Base-by-base conservation (phyloP, 129 eudicot species). In the Chrysanthemum lavandulifolium region DNA sequence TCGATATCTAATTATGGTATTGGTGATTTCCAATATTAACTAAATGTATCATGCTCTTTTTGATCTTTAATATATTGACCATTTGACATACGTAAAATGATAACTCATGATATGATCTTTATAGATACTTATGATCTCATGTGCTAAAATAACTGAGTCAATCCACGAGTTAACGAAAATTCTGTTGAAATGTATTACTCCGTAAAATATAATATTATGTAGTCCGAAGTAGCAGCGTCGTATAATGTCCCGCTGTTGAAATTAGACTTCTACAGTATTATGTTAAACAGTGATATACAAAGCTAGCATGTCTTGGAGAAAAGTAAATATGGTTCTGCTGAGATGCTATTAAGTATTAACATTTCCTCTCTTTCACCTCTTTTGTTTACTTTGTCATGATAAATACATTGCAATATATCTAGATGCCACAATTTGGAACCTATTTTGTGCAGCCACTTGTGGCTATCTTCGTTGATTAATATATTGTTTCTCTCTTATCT, bases 1-100 rank as follows among this genome's bases (percentile, higher is more conserved):
- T 49, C 65, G 9, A 18, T 59, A 69, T 61, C 47, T 60, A 68
- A 16, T 51, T 68, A 60, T 31, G 68, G 60, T 59, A 13, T 53
- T 64, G 66, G 2, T 55, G 18, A 45, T 65, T 53, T 55, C 49
- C 45, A 65, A 14, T 19, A 13, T 23, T n/a, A 53, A 23, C 15
- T 75, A 19, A 33, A 75, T 55, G 67, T 55, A 27, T 55, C 21
- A 23, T 66, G 31, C 59, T 2, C 45, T 65, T 74, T 74, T 62
- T 51, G 10, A 54, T 11, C 27, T 36, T 18, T 51, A n/a, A 36
- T 67, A 57, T 57, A 21, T 47, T 7, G 47, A 40, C 10, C 47
- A 40, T 40, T 40, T 67, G 67, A 40, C 25, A n/a, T 66, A n/a
- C 16, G 27, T 75, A 48, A 56, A 51, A 65, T 53, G 19, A 36